Conservation (phyloP, 352 stramenopile genomes). For the Globisporangium nodosum region DNA sequence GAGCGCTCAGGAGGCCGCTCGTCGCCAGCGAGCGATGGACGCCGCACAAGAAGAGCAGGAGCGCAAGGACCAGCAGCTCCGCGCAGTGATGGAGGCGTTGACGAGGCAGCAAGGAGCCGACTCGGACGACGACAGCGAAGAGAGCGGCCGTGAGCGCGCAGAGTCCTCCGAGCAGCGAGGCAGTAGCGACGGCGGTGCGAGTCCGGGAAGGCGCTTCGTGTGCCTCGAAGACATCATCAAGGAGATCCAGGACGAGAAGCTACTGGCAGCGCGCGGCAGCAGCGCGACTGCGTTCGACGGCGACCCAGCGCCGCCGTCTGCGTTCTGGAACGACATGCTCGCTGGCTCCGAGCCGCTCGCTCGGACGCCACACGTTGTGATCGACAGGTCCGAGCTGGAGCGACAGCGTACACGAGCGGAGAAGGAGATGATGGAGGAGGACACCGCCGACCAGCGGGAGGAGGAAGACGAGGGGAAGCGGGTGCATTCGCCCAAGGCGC, state of each 20-base stretch:
- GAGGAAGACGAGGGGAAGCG: constrained; percentile 14
- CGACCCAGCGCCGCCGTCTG: neutral
- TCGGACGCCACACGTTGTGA: neutral
- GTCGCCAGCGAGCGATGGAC: constrained; percentile 4
- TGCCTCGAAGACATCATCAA: constrained; percentile 46
- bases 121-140: constrained; percentile 4
- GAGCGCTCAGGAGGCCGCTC: constrained; percentile 2
- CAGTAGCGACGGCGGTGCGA: neutral
- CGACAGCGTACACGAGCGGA: neutral
- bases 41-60: constrained; percentile 1
- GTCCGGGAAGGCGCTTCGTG: neutral
- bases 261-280: neutral
- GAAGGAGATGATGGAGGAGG: constrained; percentile 2
- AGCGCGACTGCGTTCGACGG: neutral
- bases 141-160: neutral
- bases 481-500: constrained; percentile 37
- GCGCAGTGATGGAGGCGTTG: constrained; percentile 26
- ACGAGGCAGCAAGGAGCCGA: constrained; percentile 1
- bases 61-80: constrained; percentile 15
- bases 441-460: constrained; percentile 11
- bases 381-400: constrained; percentile 12
- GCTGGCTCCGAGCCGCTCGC: neutral
- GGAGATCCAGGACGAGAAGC: constrained; percentile 29
- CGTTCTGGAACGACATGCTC: constrained; percentile 15
- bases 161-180: neutral